Base-by-base conservation (phyloP, 495 filamentous ascomycete genomes). In the Bacidia gigantensis region DNA sequence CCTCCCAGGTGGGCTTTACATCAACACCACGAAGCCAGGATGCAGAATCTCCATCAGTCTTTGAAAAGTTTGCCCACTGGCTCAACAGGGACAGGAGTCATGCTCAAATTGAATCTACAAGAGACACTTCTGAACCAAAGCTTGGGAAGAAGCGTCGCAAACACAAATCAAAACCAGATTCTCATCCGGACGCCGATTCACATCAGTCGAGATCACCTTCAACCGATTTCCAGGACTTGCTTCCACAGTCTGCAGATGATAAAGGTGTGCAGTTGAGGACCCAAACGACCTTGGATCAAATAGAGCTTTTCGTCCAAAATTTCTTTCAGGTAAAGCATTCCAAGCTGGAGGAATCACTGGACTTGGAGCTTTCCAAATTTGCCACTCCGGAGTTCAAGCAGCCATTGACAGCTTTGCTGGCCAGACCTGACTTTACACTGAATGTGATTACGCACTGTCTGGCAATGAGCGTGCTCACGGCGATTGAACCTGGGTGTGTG, bases 211-310 rank as follows among this genome's bases (percentile, higher is more conserved):
- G 14, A 35, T 35, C 29, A 14, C 14, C 29, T 14, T 14, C 29
- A 35, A 35, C 5, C 29, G 17, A n/a, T 10, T 5, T 45, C 3
- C 3, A 18, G 2, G 38, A 14, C 12, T 52, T 35, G 11, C 48
- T 64, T 2, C 62, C 62, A n/a, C 59, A 58, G 43, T 49, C 51
- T 0, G 56, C 54, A n/a, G 62, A 65, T 32, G 62, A 65, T 26
- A 25, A 21, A 1, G 58, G 56, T 2, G 26, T 65, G 5, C 49
- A 51, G 11, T 32, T 29, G 17, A 40, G 50, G 11, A 40, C 53
- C 12, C 57, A 54, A 25, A 25, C 54, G 0, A 29, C 51, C 5
- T 55, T 65, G 22, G 59, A 62, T 20, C 59, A 65, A 20, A 54
- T 64, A 10, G 47, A 58, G 38, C 46, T 59, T 11, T 55, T 62